Evolutionary conservation across 345 rosid species (phyloP).

Genomic region (Turnera subulata): DNA sequence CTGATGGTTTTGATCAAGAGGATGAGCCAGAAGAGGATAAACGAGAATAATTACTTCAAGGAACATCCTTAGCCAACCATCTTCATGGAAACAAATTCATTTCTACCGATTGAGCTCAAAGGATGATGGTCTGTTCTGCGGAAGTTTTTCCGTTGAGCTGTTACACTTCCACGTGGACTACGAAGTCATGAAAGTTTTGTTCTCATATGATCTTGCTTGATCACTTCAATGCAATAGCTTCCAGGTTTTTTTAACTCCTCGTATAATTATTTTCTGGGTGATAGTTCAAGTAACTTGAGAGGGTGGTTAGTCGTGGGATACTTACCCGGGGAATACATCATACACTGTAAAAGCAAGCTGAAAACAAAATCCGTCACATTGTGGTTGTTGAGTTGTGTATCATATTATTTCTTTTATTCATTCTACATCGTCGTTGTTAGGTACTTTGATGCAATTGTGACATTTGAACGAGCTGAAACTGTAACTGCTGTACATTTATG

Average conservation of each 20-base stretch:
- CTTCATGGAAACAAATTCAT: slow-evolving; percentile 6
- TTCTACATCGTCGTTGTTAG: too few species aligned
- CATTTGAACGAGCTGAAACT: too few species aligned
- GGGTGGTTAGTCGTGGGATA: too few species aligned
- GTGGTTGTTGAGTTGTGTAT: too few species aligned
- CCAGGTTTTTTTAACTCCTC: background rate
- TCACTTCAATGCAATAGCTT: background rate
- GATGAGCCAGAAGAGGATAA: slow-evolving; percentile 70
- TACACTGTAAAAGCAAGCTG: too few species aligned
- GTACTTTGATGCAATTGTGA: too few species aligned
- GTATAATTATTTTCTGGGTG: too few species aligned
- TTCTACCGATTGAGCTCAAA: slow-evolving; percentile 1
- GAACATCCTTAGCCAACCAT: background rate
- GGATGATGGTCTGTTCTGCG: background rate
- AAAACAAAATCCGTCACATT: too few species aligned
- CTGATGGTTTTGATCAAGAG: slow-evolving; percentile 35
- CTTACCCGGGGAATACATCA: too few species aligned
- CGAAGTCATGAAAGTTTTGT: slow-evolving; percentile 9
- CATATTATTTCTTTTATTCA: too few species aligned
- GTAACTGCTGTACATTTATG: too few species aligned
- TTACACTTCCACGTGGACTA: background rate
- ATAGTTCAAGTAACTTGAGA: too few species aligned
- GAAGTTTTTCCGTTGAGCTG: background rate
- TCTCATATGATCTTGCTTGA: background rate
- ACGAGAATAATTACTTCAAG: slow-evolving; percentile 39